Evolutionary conservation across 306 rosid genomes (phyloP).

Genomic region (Arachis stenosperma): DNA sequence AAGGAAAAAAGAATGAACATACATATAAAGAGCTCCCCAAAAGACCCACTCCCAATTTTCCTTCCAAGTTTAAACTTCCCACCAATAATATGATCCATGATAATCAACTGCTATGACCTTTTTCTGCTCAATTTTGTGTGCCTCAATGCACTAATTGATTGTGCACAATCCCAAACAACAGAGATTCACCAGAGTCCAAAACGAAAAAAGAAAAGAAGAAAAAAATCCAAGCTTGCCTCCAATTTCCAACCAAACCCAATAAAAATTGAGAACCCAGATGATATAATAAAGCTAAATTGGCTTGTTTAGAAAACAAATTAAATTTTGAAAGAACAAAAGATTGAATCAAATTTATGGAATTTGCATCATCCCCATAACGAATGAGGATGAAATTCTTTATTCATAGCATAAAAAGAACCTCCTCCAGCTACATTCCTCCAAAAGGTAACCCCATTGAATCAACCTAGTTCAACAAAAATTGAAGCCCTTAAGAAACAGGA

Average conservation of each 20-base stretch:
- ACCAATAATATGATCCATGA: conserved; percentile 94
- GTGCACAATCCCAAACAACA: conserved; percentile 48
- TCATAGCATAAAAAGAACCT: conserved; percentile 30
- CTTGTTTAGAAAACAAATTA: neutral
- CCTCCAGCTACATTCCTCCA: conserved; percentile 47
- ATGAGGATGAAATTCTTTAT: conserved; percentile 47
- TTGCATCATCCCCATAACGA: conserved; percentile 41
- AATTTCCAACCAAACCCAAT: conserved; percentile 45
- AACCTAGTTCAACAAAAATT: conserved; percentile 8
- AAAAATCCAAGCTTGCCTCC: conserved; percentile 37
- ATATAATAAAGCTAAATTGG: conserved; percentile 13
- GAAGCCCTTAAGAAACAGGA: conserved; percentile 35
- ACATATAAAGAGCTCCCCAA: conserved; percentile 98
- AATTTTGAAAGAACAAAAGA: neutral
- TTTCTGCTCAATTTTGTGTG: conserved; percentile 41
- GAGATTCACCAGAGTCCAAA: conserved; percentile 44
- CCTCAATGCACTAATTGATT: conserved; percentile 48
- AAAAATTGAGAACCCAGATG: conserved; percentile 28
- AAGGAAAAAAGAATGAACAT: conserved; percentile 7
- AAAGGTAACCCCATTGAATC: conserved; percentile 33
- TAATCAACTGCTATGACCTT: conserved; percentile 42
- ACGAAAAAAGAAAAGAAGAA: neutral
- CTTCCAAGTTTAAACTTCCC: conserved; percentile 94
- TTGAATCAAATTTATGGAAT: conserved; percentile 29
- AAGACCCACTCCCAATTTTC: conserved; percentile 99